Evolutionary conservation across 2,329 filamentous ascomycete species (phyloP), one percentile per base, ranked within the genome.

Genomic region (Onygena corvina): DNA sequence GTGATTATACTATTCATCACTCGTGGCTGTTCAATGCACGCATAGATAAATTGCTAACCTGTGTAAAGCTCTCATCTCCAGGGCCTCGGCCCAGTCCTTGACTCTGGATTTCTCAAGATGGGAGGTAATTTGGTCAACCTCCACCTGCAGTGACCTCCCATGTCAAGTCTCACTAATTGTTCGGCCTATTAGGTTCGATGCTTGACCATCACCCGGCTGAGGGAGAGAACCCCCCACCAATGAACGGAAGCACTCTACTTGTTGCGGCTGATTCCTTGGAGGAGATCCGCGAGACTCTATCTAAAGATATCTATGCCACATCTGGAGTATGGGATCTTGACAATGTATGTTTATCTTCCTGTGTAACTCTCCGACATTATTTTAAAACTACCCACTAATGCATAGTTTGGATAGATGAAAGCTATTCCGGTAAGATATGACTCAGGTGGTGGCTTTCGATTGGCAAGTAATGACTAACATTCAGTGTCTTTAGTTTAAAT

Each of bases 321-420:
- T 73, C 67, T 36, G 85, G 81, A 0, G 87, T 93, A 6, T 94
- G 88, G 88, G 86, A 94, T 70, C 61, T 84, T 51, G 76, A 81
- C 30, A 84, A 84, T 58, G 78, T 63, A 54, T 58, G 68, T 58
- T 60, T 61, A 63, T 36, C 12, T 18, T 33, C 12, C 25, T 20
- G 7, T 21, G 38, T 7, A 20, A 6, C 9, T 3, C 12, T 6
- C 6, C 8, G 38, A 36, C 2, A 5, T 44, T 21, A 9, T 9
- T 21, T 21, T 6, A 4, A 25, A n/a, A 25, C 23, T 21, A 12
- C 7, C 23, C 11, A 35, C 30, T 35, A 23, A 21, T 47, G 16
- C 5, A 18, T 16, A 14, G 18, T 2, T 14, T 7, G 14, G 18
- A 18, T 16, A 47, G 45, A 35, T 35, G 45, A 29, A 47, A 35